A percentile compares a stretch with the other conserved stretches of the same genome.
phyloP scores from a whole-genome alignment of 352 stramenopile genomes.

The Phytophthora megakarya region DNA sequence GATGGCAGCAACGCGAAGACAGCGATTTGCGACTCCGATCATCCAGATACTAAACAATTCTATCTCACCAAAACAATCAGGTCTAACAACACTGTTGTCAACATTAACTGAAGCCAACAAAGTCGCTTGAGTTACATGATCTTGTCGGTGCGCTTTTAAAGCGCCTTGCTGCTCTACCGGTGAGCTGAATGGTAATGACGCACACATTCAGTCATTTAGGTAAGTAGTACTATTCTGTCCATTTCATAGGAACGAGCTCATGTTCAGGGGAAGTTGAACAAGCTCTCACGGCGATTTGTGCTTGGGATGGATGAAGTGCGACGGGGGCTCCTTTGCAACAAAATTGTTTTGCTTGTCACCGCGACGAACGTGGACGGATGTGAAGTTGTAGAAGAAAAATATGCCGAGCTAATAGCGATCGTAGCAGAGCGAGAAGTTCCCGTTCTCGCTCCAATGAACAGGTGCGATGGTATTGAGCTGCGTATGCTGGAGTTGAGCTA shows the following conservation, averaged over 20 bases:
- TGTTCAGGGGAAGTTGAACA: slow-evolving; percentile 46
- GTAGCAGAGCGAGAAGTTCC: slow-evolving; percentile 53
- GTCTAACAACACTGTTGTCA: background rate
- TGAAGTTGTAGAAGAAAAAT: slow-evolving; percentile 77
- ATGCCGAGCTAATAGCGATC: slow-evolving; percentile 84
- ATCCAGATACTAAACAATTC: slow-evolving; percentile 15
- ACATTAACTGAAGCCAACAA: slow-evolving; percentile 5
- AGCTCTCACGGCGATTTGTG: slow-evolving; percentile 78
- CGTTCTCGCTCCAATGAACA: slow-evolving; percentile 50
- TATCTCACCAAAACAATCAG: background rate
- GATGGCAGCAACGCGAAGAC: background rate
- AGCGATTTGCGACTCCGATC: background rate
- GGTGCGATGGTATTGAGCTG: slow-evolving; percentile 26
- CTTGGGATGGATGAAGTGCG: slow-evolving; percentile 93
- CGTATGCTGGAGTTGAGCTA: background rate
- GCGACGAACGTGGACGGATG: slow-evolving; percentile 90
- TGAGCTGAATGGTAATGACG: background rate
- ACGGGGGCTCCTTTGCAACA: slow-evolving; percentile 81
- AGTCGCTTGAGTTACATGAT: slow-evolving; percentile 13
- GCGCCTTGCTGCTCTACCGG: slow-evolving; percentile 38
- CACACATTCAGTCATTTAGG: background rate
- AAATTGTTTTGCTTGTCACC: slow-evolving; percentile 88
- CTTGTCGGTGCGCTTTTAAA: slow-evolving; percentile 34
- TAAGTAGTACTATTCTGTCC: no score
- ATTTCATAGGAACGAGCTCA: slow-evolving; percentile 84